Evolutionary conservation across 2,329 filamentous ascomycete species (phyloP).

Genomic region (Colletotrichum sansevieriae): DNA sequence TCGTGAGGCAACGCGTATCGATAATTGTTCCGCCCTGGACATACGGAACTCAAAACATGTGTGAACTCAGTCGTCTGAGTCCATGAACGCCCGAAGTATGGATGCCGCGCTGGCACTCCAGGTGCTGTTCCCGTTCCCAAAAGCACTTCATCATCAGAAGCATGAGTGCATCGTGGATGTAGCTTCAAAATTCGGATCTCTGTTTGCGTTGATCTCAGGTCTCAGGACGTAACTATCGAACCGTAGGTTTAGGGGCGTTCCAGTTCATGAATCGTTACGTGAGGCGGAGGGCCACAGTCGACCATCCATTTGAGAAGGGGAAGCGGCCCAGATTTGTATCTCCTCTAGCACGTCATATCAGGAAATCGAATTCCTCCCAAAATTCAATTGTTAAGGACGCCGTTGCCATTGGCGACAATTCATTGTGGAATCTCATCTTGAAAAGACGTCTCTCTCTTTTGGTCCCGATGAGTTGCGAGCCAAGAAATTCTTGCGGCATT

Average conservation of each 20-base stretch:
- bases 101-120: conserved; percentile 11
- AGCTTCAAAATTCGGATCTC: neutral
- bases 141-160: neutral
- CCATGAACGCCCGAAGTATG: neutral
- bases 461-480: neutral
- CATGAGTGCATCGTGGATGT: neutral
- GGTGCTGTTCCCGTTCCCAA: neutral
- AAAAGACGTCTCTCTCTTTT: rapidly evolving
- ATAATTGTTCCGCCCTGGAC: too few species aligned
- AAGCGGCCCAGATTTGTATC: neutral
- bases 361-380: neutral
- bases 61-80: neutral
- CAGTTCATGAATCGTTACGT: neutral
- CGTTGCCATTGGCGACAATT: neutral
- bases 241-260: neutral
- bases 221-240: conserved; percentile 14
- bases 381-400: neutral
- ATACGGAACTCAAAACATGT: too few species aligned
- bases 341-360: neutral
- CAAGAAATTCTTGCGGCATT: conserved; percentile 7
- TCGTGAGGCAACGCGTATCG: too few species aligned
- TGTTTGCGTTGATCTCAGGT: neutral
- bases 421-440: neutral
- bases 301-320: neutral
- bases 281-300: neutral